Evolutionary conservation across 192 early-diverging fungal genomes (phyloP).

Genomic region (Coemansia sp.): DNA sequence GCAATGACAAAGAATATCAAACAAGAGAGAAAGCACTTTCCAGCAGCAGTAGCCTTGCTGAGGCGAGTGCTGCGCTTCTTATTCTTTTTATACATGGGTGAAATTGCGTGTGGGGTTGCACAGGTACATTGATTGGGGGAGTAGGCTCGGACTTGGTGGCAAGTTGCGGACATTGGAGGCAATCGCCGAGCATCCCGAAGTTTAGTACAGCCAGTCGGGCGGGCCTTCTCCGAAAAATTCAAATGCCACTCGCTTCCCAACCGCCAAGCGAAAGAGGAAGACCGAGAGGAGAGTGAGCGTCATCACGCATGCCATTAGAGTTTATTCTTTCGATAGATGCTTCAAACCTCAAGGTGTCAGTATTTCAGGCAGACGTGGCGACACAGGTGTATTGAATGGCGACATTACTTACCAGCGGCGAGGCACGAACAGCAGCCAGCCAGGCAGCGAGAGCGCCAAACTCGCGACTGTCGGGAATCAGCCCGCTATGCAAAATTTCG

Average conservation of each 20-base stretch:
- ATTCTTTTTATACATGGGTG: not conserved
- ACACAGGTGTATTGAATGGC: not conserved
- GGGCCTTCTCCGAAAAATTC: not conserved
- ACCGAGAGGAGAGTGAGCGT: not conserved
- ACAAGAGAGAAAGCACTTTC: not conserved
- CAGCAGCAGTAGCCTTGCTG: not conserved
- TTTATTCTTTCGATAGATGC: not conserved
- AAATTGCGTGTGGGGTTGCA: not conserved
- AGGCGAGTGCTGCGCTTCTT: not conserved
- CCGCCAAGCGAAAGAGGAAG: not conserved
- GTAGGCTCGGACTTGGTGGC: not conserved
- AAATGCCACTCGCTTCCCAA: not conserved
- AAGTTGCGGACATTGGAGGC: conserved; percentile 1
- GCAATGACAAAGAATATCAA: not conserved
- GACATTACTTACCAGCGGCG: not conserved
- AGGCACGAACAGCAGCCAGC: conserved; percentile 22
- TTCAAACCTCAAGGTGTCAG: not conserved
- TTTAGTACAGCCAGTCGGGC: not conserved
- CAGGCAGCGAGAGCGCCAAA: conserved; percentile 14
- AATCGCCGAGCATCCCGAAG: not conserved
- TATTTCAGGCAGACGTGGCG: not conserved
- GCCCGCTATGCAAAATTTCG: conserved; percentile 8
- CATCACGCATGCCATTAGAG: not conserved
- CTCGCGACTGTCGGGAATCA: conserved; percentile 13
- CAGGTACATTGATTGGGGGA: not conserved